These are phyloP conservation scores for Aureobasidium uvarum DNA, from an alignment of 2,329 filamentous ascomycete species.

Conservation along the genomic window DNA sequence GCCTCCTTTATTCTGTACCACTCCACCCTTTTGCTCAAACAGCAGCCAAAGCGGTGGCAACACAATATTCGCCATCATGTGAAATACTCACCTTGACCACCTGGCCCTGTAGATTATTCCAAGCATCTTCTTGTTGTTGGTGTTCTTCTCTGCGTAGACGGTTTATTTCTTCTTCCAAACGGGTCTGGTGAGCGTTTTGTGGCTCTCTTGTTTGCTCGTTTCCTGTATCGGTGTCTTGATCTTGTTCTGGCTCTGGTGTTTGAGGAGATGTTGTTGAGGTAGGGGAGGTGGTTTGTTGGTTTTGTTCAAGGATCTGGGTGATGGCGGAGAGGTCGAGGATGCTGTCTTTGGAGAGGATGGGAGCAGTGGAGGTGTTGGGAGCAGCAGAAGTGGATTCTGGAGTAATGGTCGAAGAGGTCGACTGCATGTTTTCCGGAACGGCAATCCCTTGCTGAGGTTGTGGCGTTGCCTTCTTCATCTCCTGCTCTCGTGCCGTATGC, in stretches of 20 bases:
- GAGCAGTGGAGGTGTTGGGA: not conserved
- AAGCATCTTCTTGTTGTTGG: not conserved
- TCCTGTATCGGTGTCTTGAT: not conserved
- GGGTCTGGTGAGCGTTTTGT: not conserved
- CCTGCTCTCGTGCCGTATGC: not conserved
- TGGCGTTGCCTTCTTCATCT: not conserved
- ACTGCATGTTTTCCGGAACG: too few relatives aligned
- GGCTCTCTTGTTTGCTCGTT: not conserved
- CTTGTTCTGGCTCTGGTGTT: not conserved
- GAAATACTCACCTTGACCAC: conserved; percentile 75
- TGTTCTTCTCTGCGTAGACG: not conserved
- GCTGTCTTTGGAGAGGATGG: not conserved
- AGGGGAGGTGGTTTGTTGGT: not conserved
- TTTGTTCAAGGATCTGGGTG: not conserved
- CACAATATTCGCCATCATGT: conserved; percentile 73
- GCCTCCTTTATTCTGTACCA: too few relatives aligned
- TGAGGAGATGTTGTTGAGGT: not conserved
- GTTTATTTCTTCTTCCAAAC: not conserved
- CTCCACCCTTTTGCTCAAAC: not conserved
- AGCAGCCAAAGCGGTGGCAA: conserved; percentile 59
- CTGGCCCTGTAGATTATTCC: conserved; percentile 41
- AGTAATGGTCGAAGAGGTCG: not conserved
- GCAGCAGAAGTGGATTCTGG: not conserved
- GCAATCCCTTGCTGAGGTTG: not conserved
- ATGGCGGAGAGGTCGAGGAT: not conserved